Percentiles rank a stretch among this genome's conserved stretches.
phyloP scores from a whole-genome alignment of 169 alveolate species.

The Plasmodium sp. region DNA sequence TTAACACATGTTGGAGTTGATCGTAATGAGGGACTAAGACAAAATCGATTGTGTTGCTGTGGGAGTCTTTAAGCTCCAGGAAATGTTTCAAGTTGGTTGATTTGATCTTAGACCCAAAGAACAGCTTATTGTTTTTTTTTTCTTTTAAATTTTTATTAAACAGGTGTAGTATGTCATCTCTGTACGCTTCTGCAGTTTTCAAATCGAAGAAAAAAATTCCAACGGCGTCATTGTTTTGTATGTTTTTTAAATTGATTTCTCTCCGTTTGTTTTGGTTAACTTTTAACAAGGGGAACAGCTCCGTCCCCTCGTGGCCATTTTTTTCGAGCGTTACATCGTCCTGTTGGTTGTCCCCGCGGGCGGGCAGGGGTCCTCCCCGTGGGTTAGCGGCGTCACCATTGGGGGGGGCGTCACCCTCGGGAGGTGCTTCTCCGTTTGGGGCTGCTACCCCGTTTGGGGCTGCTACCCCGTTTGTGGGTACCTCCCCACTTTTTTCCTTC shows the following conservation, averaged over 20 bases:
- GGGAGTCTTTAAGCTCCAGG: constrained; percentile 7
- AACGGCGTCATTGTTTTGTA: constrained; percentile 24
- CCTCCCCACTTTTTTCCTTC: not conserved
- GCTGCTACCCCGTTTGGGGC: not conserved
- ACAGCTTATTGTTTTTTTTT: constrained; percentile 30
- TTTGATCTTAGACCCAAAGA: constrained; percentile 60
- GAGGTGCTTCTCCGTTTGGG: too few species aligned
- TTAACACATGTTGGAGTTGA: constrained; percentile 32
- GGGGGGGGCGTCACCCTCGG: too few species aligned
- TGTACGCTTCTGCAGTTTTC: constrained; percentile 74
- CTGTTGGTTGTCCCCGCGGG: not conserved
- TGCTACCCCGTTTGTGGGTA: not conserved
- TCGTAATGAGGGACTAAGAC: constrained; percentile 37
- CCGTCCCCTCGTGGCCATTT: not conserved
- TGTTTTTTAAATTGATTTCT: constrained; percentile 30
- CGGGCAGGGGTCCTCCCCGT: not conserved
- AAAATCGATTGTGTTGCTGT: constrained; percentile 24
- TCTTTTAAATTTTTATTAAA: constrained; percentile 64
- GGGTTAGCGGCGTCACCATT: not conserved
- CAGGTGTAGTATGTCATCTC: constrained; percentile 44
- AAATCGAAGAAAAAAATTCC: constrained; percentile 56
- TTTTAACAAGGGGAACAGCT: constrained; percentile 26
- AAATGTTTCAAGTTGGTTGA: constrained; percentile 40
- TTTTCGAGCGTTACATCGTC: not conserved
- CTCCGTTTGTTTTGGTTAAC: constrained; percentile 15